Evolutionary conservation across 768 basidiomycete genomes (phyloP), one percentile per base, ranked within the genome.

Genomic region (Agrocybe chaxingu): DNA sequence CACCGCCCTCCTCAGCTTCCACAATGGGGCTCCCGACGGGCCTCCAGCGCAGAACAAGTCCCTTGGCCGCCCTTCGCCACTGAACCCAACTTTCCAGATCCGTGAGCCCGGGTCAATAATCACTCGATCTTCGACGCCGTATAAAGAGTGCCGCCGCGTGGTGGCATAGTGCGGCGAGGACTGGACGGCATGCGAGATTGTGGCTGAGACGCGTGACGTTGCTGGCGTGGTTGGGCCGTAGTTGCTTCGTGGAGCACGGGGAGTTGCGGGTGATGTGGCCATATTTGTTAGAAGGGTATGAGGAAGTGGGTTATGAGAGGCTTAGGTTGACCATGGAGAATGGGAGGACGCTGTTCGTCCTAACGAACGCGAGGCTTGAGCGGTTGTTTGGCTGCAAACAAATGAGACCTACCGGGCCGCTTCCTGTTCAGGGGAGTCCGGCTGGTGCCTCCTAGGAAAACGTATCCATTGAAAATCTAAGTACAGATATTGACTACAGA

Each of bases 21-120:
- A 91, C 24, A 90, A 60, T 0, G 80, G 63, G 38, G 66, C 58
- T 3, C 74, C 74, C 9, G 62, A 68, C 30, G 69, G 60, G 10
- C 70, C 63, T 10, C 75, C 76, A 0, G 83, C 76, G 58, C 78
- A 80, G 65, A 96, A 89, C n/a, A 94, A 85, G 49, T 92, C 88
- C 59, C 97, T 70, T 7, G 97, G 94, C 52, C 84, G 78, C 3
- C 93, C 85, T 72, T 99, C 97, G 10, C 96, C 96, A 61, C 93
- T 95, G 73, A 98, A 98, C 2, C 97, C 97, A 8, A 95, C 91
- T 71, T 95, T 97, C 95, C 96, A 98, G 53, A 94, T 79, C 47
- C 87, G 77, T 41, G 91, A 93, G 13, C 97, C 97, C 18, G 94
- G 87, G 66, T 99, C 97, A 56, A 99, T 88, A 50, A 99, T 82